A percentile compares a stretch with the other conserved stretches of the same genome.
phyloP scores from a whole-genome alignment of 306 rosid species.

The Ziziphus jujuba region DNA sequence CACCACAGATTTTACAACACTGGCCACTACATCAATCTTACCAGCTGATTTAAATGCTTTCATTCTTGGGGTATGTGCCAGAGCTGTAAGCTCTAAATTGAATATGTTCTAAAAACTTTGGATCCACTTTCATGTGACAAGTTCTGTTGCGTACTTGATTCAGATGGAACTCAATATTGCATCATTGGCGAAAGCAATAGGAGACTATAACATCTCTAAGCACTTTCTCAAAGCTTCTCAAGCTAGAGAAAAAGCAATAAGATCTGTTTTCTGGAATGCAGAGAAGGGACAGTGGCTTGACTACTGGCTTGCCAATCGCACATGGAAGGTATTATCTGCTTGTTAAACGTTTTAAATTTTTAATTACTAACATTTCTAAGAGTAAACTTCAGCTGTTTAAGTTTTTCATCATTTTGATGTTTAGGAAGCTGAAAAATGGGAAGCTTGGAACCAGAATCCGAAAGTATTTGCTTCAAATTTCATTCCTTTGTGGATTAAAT shows the following conservation, averaged over 20 bases:
- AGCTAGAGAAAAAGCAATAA: constrained; percentile 57
- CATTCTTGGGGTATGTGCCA: constrained; percentile 61
- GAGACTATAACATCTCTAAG: constrained; percentile 45
- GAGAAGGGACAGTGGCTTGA: constrained; percentile 84
- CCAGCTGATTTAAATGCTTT: constrained; percentile 84
- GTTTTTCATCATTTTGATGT: constrained; percentile 21
- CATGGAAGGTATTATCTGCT: constrained; percentile 33
- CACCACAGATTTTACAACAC: constrained; percentile 61
- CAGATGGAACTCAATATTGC: constrained; percentile 89
- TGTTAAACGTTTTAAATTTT: constrained; percentile 9
- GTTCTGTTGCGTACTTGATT: constrained; percentile 24
- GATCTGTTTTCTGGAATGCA: constrained; percentile 72
- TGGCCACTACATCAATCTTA: constrained; percentile 77
- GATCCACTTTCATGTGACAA: constrained; percentile 19
- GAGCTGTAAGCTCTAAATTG: constrained; percentile 16
- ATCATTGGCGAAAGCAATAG: constrained; percentile 63
- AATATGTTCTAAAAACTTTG: constrained; percentile 7
- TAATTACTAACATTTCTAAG: not conserved
- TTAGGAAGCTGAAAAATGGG: constrained; percentile 62
- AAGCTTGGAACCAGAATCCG: constrained; percentile 58
- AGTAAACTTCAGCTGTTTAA: constrained; percentile 17
- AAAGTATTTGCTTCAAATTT: constrained; percentile 80
- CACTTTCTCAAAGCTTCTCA: constrained; percentile 52
- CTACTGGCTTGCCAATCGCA: constrained; percentile 59
- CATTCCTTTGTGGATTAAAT: constrained; percentile 82